These are phyloP conservation scores for Coprinopsis marcescibilis DNA, from an alignment of 768 basidiomycete genomes.

Conservation along the genomic window DNA sequence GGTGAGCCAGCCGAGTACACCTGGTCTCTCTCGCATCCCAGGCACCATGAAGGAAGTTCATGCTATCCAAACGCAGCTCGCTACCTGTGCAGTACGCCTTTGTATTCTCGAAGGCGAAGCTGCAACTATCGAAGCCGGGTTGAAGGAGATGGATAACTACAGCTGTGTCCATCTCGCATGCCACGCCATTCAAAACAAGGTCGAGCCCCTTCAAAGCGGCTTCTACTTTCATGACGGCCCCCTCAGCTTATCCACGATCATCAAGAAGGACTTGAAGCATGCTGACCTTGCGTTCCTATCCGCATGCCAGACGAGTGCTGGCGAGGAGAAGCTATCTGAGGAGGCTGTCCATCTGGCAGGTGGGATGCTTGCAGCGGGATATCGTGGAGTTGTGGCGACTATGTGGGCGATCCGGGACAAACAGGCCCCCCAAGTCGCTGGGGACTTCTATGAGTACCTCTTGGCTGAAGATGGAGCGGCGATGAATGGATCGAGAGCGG, in stretches of 20 bases:
- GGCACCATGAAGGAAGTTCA: conserved; percentile 9
- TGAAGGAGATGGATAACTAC: conserved; percentile 2
- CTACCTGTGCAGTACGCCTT: not conserved
- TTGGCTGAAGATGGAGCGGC: not conserved
- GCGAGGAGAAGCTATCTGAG: conserved; percentile 4
- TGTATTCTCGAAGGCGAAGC: not conserved
- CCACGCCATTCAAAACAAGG: not conserved
- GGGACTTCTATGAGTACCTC: not conserved
- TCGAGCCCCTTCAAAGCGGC: not conserved
- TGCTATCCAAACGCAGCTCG: not conserved
- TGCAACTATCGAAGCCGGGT: not conserved
- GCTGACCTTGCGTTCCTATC: conserved; percentile 3
- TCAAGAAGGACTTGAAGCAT: conserved; percentile 2
- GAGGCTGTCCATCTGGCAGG: conserved; percentile 4
- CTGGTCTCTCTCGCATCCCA: conserved; percentile 10
- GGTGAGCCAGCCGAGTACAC: conserved; percentile 13
- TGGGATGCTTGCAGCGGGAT: conserved; percentile 6
- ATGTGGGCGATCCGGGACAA: conserved; percentile 5
- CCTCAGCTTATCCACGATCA: not conserved
- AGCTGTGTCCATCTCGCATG: conserved; percentile 3
- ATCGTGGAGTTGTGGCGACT: conserved; percentile 1
- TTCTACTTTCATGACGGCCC: conserved; percentile 2
- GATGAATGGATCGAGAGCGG: not conserved
- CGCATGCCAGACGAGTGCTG: conserved; percentile 5
- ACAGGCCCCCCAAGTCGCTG: not conserved